Base-by-base conservation (phyloP, 176 grass and related monocot species). In the Bonia amplexicaulis region DNA sequence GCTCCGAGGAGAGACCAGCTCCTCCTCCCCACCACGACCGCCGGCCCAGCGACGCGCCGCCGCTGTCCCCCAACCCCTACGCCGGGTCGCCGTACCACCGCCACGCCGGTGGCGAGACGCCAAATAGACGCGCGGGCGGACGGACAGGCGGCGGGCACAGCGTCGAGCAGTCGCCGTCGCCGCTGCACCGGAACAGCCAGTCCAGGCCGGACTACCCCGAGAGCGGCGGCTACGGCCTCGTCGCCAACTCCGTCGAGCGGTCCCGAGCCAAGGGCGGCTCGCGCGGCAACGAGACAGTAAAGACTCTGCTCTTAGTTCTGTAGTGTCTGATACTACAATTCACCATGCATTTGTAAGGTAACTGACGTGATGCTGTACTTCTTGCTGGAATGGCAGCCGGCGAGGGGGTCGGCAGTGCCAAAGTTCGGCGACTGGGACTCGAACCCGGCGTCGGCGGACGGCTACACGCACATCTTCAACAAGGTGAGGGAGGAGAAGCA, bases 341-440 rank as follows among this genome's bases (percentile, higher is more conserved):
- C 40, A 12, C 11, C 64, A 14, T 23, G 55, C 2, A 11, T 3
- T 47, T 27, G 61, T 25, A 31, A 78, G 15, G 35, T 74, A 10
- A 9, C 10, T 1, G 47, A 58, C 41, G 25, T 25, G 66, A 15
- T 58, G 27, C 14, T 33, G 13, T 55, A 12, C 33, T 66, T 45
- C 19, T 82, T 39, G 52, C 0, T 35, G 42, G 64, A 20, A 66
- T 90, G 67, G 82, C 84, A 95, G 93, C 93, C 93, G 63, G 86
- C 87, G 55, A 90, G 69, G 74, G 95, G 89, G 3, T 97, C 95
- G 9, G 90, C 91, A 73, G 89, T 98, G 66, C 96, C 96, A 9
- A 95, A 90, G 85, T 98, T 98, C 77, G 96, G 96, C 55, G 93
- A 93, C 64, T 98, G 96, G 96, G 96, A 98, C 81, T 88, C 92